Percentiles rank a stretch among this genome's conserved stretches.
Evolutionary conservation across 1,284 basidiomycete species (phyloP).

Genomic region (Ganoderma resinaceum): DNA sequence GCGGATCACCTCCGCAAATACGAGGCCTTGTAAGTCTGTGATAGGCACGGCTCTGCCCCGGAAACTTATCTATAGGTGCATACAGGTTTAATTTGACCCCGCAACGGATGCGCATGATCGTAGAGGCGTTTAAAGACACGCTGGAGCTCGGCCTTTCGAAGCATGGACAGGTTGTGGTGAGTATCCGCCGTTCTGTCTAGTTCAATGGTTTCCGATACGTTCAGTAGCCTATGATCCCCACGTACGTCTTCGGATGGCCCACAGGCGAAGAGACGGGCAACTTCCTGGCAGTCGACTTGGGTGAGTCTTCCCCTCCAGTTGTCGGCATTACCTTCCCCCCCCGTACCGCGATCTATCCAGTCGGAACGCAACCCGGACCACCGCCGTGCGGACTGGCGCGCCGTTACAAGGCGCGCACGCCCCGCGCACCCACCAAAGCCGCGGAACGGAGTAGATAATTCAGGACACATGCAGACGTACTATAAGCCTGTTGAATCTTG

Average conservation of each 20-base stretch:
- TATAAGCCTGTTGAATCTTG: too few species aligned
- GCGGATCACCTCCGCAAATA: constrained; percentile 90
- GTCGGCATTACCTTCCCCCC: background rate
- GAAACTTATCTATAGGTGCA: background rate
- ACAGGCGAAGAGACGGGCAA: constrained; percentile 90
- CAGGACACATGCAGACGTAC: too few species aligned
- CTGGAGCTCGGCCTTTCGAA: constrained; percentile 89
- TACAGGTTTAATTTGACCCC: constrained; percentile 85
- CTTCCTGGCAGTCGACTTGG: constrained; percentile 94
- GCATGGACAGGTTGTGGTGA: constrained; percentile 86
- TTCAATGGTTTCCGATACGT: constrained; percentile 2
- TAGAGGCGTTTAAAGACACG: constrained; percentile 93
- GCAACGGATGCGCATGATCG: constrained; percentile 96
- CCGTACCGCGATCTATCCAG: background rate
- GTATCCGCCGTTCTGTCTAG: constrained; percentile 43
- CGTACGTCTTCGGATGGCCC: constrained; percentile 98
- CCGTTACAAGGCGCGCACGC: too few species aligned
- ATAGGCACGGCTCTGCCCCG: background rate
- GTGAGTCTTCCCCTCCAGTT: constrained; percentile 49
- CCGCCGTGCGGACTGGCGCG: too few species aligned
- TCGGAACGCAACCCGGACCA: too few species aligned
- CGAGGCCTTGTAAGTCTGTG: constrained; percentile 71
- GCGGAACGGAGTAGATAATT: too few species aligned
- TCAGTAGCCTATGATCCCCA: constrained; percentile 93
- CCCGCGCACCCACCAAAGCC: too few species aligned